phyloP scores from a whole-genome alignment of 2,329 filamentous ascomycete genomes.

The Neoarthrinium moseri region DNA sequence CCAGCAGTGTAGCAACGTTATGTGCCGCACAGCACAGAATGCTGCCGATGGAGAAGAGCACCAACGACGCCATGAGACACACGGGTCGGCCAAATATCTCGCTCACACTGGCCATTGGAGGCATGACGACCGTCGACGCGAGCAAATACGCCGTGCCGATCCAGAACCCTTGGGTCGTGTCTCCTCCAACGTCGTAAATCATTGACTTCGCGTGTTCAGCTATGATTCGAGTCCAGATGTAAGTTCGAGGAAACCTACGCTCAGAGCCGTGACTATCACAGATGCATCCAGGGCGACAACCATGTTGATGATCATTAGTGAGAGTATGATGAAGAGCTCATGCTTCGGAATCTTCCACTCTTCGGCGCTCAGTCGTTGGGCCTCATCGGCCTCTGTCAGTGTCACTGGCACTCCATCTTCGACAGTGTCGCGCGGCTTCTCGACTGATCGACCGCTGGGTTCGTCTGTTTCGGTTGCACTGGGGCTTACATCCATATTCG shows the following conservation, averaged over 20 bases:
- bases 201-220: too few relatives aligned
- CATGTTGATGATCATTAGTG: slow-evolving; percentile 12
- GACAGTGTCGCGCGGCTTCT: background rate
- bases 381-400: background rate
- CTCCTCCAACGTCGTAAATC: slow-evolving; percentile 8
- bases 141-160: slow-evolving; percentile 12
- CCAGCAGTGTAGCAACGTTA: slow-evolving; percentile 40
- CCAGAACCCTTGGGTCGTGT: slow-evolving; percentile 12
- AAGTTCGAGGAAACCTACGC: slow-evolving; percentile 2
- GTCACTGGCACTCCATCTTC: background rate
- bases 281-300: slow-evolving; percentile 14
- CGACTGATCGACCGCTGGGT: background rate
- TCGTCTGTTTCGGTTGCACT: background rate
- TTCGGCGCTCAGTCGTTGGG: slow-evolving; percentile 14
- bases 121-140: slow-evolving; percentile 11
- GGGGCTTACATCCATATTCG: background rate
- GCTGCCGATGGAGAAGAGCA: slow-evolving; percentile 10
- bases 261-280: slow-evolving; percentile 13
- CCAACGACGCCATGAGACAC: slow-evolving; percentile 5
- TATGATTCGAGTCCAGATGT: too few relatives aligned
- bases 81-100: slow-evolving; percentile 10
- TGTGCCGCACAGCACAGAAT: slow-evolving; percentile 10
- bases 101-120: slow-evolving; percentile 11
- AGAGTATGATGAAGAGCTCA: slow-evolving; percentile 11
- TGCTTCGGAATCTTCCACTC: slow-evolving; percentile 12